Conservation (phyloP, 768 basidiomycete genomes). For the Hydnomerulius pinastri region DNA sequence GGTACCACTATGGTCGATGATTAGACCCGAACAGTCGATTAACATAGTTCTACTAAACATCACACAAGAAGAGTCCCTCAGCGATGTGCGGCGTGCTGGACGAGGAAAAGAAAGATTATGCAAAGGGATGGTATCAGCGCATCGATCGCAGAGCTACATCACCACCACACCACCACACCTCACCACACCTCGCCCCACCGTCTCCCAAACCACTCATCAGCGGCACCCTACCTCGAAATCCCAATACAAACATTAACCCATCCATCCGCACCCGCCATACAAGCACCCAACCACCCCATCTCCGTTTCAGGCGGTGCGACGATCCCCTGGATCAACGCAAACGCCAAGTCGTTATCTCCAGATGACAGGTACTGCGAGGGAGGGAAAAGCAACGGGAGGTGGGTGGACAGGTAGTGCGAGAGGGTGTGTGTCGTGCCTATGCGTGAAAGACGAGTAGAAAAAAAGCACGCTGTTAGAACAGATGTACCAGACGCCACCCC, state of each 20-base stretch:
- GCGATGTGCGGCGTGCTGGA: too few relatives aligned
- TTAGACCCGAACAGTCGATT: too few relatives aligned
- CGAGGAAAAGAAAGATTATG: too few relatives aligned
- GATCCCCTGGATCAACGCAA: conserved; percentile 84
- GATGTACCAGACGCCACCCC: neutral
- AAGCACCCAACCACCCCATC: conserved; percentile 92
- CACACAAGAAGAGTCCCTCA: too few relatives aligned
- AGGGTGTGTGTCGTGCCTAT: conserved; percentile 76
- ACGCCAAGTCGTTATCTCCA: conserved; percentile 62
- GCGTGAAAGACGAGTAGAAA: neutral
- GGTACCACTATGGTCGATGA: too few relatives aligned
- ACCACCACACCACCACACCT: too few relatives aligned
- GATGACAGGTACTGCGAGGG: conserved; percentile 43
- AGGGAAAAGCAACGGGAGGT: conserved; percentile 82
- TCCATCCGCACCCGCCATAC: conserved; percentile 90
- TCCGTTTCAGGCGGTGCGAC: conserved; percentile 82
- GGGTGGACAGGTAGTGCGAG: conserved; percentile 61
- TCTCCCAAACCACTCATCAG: too few relatives aligned
- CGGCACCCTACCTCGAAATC: conserved; percentile 40
- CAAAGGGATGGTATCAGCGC: too few relatives aligned
- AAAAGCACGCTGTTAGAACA: conserved; percentile 4
- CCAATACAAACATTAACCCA: conserved; percentile 92
- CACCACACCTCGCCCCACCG: too few relatives aligned
- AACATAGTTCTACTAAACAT: too few relatives aligned
- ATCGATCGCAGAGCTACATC: too few relatives aligned